Evolutionary conservation across 1,284 basidiomycete genomes (phyloP), one percentile per base, ranked within the genome.

Genomic region (Moesziomyces globuligerus): DNA sequence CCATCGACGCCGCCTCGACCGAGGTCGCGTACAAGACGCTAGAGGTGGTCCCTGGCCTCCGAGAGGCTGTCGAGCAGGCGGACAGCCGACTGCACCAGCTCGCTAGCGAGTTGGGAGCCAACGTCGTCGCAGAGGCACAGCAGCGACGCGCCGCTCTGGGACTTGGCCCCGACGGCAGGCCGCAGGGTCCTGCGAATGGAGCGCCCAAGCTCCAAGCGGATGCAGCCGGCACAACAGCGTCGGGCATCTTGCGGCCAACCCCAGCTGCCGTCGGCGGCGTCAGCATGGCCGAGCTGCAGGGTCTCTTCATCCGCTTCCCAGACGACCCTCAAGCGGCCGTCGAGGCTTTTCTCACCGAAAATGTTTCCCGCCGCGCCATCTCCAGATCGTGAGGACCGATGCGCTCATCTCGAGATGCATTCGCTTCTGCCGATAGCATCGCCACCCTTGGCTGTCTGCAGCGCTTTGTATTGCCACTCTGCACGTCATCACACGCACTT

Each of bases 251-350:
- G 24, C 51, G 64, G 20, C 69, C 62, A 2, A 51, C 55, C 9
- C 71, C 75, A 1, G 78, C 79, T 10, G 61, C 78, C 7, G 46
- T 53, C n/a, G 80, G 79, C 2, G 80, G 79, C n/a, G 78, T 82
- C 15, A 80, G 78, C 51, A 82, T 82, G 80, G 80, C 80, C 2
- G 80, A 82, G 58, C 49, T 82, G 52, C 80, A 82, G 41, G 80
- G 80, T 23, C 75, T 80, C 20, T 82, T 82, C 53, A 82, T 82
- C 42, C 73, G 78, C 34, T 79, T 75, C 50, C 77, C 79, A 2
- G 75, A 80, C 21, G 72, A 79, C 39, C 73, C 78, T 2, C 41
- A 42, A 10, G 69, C 57, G 5, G 77, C 80, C n/a, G 61, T 80
- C 25, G 54, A 64, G 9, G 79, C 77, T 1, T 78, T 76, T 37